Conservation (phyloP, 495 filamentous ascomycete genomes). For the Acidomyces sp. region DNA sequence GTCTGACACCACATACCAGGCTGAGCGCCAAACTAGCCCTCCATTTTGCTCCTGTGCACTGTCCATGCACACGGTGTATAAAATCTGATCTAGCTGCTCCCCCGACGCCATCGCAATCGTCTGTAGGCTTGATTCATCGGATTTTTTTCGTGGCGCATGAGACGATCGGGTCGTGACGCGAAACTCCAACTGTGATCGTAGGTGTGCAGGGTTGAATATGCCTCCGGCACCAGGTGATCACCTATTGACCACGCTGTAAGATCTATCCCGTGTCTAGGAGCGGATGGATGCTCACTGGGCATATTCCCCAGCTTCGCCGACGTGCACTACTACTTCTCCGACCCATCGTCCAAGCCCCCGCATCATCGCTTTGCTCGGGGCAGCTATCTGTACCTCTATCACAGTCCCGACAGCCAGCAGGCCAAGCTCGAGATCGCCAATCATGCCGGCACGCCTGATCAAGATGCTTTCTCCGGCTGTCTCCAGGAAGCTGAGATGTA, state of each 20-base stretch:
- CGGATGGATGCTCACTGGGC: too few species aligned
- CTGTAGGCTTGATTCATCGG: too few species aligned
- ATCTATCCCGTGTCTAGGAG: too few species aligned
- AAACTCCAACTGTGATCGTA: too few species aligned
- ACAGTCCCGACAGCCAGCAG: slow-evolving; percentile 52
- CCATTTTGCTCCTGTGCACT: too few species aligned
- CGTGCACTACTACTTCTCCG: slow-evolving; percentile 76
- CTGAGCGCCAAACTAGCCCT: too few species aligned
- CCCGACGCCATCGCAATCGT: too few species aligned
- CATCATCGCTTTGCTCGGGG: slow-evolving; percentile 83
- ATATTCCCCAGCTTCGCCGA: slow-evolving; percentile 71
- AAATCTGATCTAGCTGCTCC: too few species aligned
- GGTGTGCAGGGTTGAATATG: slow-evolving; percentile 43
- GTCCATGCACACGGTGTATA: too few species aligned
- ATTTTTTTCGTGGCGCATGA: too few species aligned
- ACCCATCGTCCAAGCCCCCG: slow-evolving; percentile 49
- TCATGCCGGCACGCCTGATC: slow-evolving; percentile 68
- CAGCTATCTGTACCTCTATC: slow-evolving; percentile 80
- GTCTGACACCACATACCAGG: too few species aligned
- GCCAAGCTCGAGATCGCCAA: slow-evolving; percentile 78
- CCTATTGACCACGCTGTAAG: slow-evolving; percentile 66
- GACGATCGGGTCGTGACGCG: too few species aligned
- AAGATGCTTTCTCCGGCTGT: slow-evolving; percentile 78
- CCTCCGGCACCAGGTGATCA: slow-evolving; percentile 67
- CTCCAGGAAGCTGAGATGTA: slow-evolving; percentile 46